These are phyloP conservation scores for Trifolium fragiferum DNA, from an alignment of 306 rosid species.

Conservation along the genomic window DNA sequence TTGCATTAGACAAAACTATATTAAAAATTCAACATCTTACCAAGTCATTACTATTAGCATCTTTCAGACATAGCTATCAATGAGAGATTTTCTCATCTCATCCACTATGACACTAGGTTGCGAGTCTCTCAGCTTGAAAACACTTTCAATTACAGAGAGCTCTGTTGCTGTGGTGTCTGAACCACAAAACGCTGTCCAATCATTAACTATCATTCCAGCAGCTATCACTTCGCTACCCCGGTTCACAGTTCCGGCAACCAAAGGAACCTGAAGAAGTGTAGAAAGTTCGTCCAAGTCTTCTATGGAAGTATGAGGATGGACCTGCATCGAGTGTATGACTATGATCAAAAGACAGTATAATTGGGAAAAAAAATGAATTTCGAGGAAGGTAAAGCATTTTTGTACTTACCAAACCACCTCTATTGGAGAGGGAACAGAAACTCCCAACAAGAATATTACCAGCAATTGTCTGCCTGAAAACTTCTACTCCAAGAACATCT, in stretches of 20 bases:
- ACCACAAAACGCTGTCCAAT: conserved; percentile 96
- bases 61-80: conserved; percentile 72
- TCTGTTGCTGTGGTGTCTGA: conserved; percentile 95
- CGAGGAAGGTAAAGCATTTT: background rate
- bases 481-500: conserved; percentile 96
- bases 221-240: conserved; percentile 90
- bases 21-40: background rate
- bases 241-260: conserved; percentile 90
- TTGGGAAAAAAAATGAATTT: conserved; percentile 2
- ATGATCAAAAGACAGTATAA: conserved; percentile 11
- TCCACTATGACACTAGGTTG: conserved; percentile 83
- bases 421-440: conserved; percentile 81
- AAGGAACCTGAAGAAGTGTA: conserved; percentile 92
- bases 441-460: conserved; percentile 94
- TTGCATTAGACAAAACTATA: background rate
- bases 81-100: conserved; percentile 88
- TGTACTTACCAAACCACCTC: conserved; percentile 86
- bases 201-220: conserved; percentile 86
- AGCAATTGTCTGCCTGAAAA: conserved; percentile 92
- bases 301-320: conserved; percentile 90
- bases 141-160: conserved; percentile 85
- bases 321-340: conserved; percentile 54
- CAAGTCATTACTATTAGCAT: conserved; percentile 7
- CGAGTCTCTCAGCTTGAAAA: conserved; percentile 89
- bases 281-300: conserved; percentile 95